Conservation (phyloP, 208 protist species). For the Trichomonas vaginalis region DNA sequence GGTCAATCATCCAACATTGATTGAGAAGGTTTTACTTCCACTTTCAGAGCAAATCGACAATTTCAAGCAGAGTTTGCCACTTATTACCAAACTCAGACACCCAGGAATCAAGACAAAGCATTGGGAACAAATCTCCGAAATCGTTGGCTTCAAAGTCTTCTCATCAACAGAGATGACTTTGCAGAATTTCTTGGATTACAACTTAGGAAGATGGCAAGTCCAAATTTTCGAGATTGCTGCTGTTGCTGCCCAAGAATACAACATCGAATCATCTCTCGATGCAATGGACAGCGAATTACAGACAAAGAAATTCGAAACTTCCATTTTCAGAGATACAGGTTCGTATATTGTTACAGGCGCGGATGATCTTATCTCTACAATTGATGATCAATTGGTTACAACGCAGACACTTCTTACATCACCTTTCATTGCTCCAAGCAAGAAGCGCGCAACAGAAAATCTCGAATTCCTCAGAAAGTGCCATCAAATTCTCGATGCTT, state of each 20-base stretch:
- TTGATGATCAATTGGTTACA: conserved; percentile 24
- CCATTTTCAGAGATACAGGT: neutral
- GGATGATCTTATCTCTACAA: conserved; percentile 14
- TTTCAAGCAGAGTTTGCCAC: conserved; percentile 75
- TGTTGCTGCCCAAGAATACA: conserved; percentile 74
- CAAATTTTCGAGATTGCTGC: conserved; percentile 67
- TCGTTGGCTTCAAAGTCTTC: conserved; percentile 47
- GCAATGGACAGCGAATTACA: conserved; percentile 55
- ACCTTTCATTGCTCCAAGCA: conserved; percentile 50
- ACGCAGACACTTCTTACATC: conserved; percentile 29
- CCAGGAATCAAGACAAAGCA: conserved; percentile 47
- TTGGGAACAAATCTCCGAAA: conserved; percentile 59
- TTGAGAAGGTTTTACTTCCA: neutral
- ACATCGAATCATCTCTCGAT: conserved; percentile 77
- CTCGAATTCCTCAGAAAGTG: conserved; percentile 33
- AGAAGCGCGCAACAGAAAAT: conserved; percentile 42
- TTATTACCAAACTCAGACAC: conserved; percentile 70
- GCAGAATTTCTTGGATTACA: conserved; percentile 53
- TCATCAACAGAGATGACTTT: conserved; percentile 48
- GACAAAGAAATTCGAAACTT: neutral
- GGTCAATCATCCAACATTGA: neutral
- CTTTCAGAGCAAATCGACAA: conserved; percentile 59
- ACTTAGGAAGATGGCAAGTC: conserved; percentile 58
- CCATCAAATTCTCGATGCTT: conserved; percentile 45
- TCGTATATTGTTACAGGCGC: conserved; percentile 38